Percentiles rank a stretch among this genome's conserved stretches.
These are phyloP conservation scores for Pichia heedii DNA, from an alignment of 805 yeast species.

Conservation along the genomic window DNA sequence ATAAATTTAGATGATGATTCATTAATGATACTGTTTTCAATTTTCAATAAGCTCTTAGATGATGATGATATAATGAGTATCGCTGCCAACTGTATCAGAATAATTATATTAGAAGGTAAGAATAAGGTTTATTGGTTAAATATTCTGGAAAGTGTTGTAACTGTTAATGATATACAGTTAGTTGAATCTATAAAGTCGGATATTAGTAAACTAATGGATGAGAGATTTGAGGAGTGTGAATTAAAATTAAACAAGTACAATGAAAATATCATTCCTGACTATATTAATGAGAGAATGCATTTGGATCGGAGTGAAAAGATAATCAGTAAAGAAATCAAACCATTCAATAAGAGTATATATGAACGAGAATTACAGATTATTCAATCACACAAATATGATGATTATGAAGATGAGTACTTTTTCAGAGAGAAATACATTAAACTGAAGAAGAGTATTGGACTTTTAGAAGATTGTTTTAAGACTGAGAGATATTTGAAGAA, in stretches of 20 bases:
- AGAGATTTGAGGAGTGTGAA: neutral
- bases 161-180: neutral
- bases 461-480: neutral
- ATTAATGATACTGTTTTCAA: neutral
- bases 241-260: neutral
- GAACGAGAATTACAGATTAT: slow-evolving; percentile 39
- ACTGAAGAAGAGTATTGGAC: neutral
- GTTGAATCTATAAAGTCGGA: neutral
- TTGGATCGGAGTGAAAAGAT: neutral
- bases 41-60: neutral
- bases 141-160: neutral
- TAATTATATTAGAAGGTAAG: neutral
- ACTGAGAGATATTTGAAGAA: neutral
- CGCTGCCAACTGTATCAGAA: neutral
- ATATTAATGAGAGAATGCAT: neutral
- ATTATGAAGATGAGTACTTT: neutral
- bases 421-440: neutral
- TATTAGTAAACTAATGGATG: neutral
- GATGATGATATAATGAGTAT: neutral
- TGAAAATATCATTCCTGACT: neutral
- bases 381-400: slow-evolving; percentile 54
- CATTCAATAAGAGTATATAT: slow-evolving; percentile 30
- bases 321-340: slow-evolving; percentile 23
- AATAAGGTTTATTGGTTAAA: neutral
- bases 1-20: neutral